These are phyloP conservation scores for Vigna angularis DNA, from an alignment of 306 rosid species.

Conservation along the genomic window DNA sequence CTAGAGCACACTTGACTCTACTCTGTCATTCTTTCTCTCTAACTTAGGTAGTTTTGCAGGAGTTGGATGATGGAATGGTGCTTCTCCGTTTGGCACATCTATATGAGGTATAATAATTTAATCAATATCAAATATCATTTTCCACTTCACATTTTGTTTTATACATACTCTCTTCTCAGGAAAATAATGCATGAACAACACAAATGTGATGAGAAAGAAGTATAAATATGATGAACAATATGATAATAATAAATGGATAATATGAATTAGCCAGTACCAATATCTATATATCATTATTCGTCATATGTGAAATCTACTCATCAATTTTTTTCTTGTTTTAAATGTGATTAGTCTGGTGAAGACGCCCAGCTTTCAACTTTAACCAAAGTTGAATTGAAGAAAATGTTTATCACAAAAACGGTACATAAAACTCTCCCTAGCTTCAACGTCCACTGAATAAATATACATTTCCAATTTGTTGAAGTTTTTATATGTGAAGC, in stretches of 20 bases:
- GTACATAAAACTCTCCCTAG: not conserved
- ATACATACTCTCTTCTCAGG: not conserved
- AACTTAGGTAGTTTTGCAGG: not conserved
- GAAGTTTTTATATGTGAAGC: not conserved
- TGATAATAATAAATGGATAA: not conserved
- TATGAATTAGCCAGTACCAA: not conserved
- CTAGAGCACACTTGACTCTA: not conserved
- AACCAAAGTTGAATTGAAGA: conserved; percentile 22
- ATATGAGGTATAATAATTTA: conserved; percentile 10
- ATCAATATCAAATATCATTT: not conserved
- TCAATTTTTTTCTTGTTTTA: not conserved
- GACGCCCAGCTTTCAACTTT: conserved; percentile 16
- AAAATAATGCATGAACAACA: not conserved
- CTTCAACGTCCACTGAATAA: not conserved
- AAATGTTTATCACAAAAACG: conserved; percentile 6
- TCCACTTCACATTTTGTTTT: not conserved
- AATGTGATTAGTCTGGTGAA: conserved; percentile 11
- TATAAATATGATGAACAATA: not conserved
- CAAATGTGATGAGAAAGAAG: not conserved
- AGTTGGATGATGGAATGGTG: conserved; percentile 1
- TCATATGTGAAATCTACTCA: not conserved
- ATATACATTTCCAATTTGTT: not conserved
- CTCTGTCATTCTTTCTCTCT: not conserved
- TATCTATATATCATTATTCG: not conserved
- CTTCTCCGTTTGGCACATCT: conserved; percentile 22